A percentile compares a stretch with the other conserved stretches of the same genome.
These are phyloP conservation scores for Firmiana major DNA, from an alignment of 345 rosid species.

Conservation along the genomic window DNA sequence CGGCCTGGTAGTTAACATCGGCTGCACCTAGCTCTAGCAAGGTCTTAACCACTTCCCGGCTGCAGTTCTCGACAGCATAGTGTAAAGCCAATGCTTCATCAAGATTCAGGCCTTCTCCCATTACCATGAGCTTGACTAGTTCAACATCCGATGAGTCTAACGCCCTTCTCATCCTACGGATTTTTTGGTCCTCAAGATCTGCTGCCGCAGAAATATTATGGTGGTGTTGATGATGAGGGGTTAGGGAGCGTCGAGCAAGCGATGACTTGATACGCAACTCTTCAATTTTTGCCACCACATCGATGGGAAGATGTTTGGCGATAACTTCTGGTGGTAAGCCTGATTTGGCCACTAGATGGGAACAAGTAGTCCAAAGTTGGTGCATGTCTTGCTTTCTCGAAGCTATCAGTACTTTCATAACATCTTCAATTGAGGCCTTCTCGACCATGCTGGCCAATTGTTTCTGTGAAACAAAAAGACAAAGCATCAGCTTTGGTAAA, in stretches of 20 bases:
- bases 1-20: slow-evolving; percentile 91
- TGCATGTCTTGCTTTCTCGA: slow-evolving; percentile 98
- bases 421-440: slow-evolving; percentile 96
- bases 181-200: slow-evolving; percentile 91
- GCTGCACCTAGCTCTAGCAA: slow-evolving; percentile 98
- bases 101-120: slow-evolving; percentile 99
- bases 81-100: slow-evolving; percentile 92
- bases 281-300: slow-evolving; percentile 87
- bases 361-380: slow-evolving; percentile 93
- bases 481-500: slow-evolving; percentile 6
- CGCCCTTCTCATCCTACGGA: slow-evolving; percentile 89
- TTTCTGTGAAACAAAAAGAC: slow-evolving; percentile 45
- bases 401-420: slow-evolving; percentile 92
- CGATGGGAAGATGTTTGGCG: slow-evolving; percentile 85
- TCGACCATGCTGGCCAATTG: slow-evolving; percentile 94
- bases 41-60: slow-evolving; percentile 96
- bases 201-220: slow-evolving; percentile 55
- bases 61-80: slow-evolving; percentile 94
- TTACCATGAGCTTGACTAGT: slow-evolving; percentile 94
- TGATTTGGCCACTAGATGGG: slow-evolving; percentile 94
- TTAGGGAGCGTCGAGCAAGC: slow-evolving; percentile 56
- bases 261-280: slow-evolving; percentile 89
- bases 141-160: slow-evolving; percentile 95
- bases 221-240: slow-evolving; percentile 49
- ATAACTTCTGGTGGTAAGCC: slow-evolving; percentile 92